Evolutionary conservation across 495 filamentous ascomycete genomes (phyloP).

Genomic region (Amniculicola lignicola): DNA sequence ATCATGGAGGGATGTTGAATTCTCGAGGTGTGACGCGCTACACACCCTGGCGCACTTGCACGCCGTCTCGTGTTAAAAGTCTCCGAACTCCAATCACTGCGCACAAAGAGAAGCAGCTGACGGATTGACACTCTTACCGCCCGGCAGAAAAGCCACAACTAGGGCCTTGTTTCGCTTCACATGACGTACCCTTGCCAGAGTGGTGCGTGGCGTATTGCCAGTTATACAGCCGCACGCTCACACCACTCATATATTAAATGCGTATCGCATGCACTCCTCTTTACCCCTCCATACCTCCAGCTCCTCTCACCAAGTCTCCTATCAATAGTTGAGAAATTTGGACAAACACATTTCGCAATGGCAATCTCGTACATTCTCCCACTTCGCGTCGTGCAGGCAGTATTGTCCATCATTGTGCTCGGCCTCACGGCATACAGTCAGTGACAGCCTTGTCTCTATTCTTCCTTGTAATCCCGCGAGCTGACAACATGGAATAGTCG

Average conservation of each 20-base stretch:
- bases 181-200: not conserved
- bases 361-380: slow-evolving; percentile 32
- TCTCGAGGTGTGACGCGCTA: too few species aligned
- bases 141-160: slow-evolving; percentile 9
- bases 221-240: not conserved
- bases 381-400: slow-evolving; percentile 59
- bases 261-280: not conserved
- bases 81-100: not conserved
- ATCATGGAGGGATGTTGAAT: too few species aligned
- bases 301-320: not conserved
- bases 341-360: slow-evolving; percentile 1
- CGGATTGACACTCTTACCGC: not conserved
- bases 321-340: not conserved
- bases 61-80: slow-evolving; percentile 1
- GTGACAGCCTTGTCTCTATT: not conserved
- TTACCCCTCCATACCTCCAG: not conserved
- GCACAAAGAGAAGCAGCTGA: not conserved
- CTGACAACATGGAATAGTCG: slow-evolving; percentile 28
- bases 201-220: not conserved
- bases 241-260: not conserved
- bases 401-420: slow-evolving; percentile 70
- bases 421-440: slow-evolving; percentile 72
- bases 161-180: not conserved
- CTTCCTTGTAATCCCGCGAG: not conserved
- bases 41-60: too few species aligned